Percentiles rank a stretch among this genome's conserved stretches.
Evolutionary conservation across 139 green algal species (phyloP).

Genomic region (Chlamydomonas asymmetrica): DNA sequence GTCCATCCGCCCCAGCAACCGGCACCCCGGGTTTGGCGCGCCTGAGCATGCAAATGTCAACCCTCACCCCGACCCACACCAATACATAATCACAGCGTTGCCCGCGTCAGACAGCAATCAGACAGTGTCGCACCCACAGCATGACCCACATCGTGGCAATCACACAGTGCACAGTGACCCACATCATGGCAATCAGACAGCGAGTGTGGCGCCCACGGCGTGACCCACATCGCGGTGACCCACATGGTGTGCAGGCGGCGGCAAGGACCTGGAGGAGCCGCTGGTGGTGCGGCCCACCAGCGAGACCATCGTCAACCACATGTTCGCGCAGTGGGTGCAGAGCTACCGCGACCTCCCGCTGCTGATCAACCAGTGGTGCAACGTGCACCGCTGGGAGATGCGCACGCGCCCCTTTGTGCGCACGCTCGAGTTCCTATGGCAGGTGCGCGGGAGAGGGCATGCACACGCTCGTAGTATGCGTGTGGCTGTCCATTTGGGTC

Average conservation of each 20-base stretch:
- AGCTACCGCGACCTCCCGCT: conserved; percentile 95
- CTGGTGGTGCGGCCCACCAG: conserved; percentile 95
- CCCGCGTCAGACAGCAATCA: no score
- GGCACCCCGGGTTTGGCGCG: no score
- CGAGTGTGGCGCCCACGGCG: not conserved
- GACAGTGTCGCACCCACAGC: not conserved
- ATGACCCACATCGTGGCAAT: not conserved
- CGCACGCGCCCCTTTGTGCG: conserved; percentile 96
- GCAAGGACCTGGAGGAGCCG: conserved; percentile 96
- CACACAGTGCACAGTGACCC: not conserved
- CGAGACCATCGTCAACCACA: conserved; percentile 99
- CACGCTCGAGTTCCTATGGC: conserved; percentile 98
- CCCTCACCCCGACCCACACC: no score
- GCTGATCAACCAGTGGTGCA: conserved; percentile 98
- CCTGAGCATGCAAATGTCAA: no score
- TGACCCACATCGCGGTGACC: not conserved
- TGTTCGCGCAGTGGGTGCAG: conserved; percentile 90
- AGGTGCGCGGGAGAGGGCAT: conserved; percentile 37
- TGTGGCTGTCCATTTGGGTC: no score
- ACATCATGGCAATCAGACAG: not conserved
- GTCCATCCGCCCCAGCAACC: no score
- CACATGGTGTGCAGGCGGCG: conserved; percentile 79
- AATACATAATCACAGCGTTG: no score
- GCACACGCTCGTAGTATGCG: no score
- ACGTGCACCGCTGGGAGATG: conserved; percentile 99